These are phyloP conservation scores for Kwoniella sp. DNA, from an alignment of 768 basidiomycete species.

Conservation along the genomic window DNA sequence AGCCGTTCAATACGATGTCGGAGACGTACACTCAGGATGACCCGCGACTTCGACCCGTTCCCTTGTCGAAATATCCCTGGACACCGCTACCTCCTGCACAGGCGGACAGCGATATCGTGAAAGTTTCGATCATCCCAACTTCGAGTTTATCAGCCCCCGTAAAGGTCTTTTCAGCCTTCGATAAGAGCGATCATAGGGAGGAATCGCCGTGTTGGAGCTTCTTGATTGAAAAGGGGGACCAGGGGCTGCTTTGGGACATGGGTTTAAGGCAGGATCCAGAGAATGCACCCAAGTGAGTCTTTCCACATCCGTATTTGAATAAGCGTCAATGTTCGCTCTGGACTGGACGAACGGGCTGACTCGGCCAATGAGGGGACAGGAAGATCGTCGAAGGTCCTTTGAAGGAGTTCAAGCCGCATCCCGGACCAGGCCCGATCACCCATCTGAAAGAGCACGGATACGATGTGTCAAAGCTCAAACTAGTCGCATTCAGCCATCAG, in stretches of 20 bases:
- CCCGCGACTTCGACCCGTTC: constrained; percentile 20
- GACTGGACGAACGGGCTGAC: too few relatives aligned
- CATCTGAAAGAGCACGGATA: constrained; percentile 18
- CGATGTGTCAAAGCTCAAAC: constrained; percentile 23
- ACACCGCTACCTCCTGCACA: constrained; percentile 26
- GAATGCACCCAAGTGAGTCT: constrained; percentile 32
- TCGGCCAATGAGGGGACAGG: background rate
- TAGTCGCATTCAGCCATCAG: constrained; percentile 33
- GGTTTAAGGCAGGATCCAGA: constrained; percentile 33
- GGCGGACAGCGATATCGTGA: constrained; percentile 16
- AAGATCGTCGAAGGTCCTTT: constrained; percentile 19
- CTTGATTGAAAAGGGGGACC: constrained; percentile 29
- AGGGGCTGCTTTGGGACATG: constrained; percentile 33
- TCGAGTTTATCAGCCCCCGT: constrained; percentile 16
- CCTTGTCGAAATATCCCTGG: constrained; percentile 17
- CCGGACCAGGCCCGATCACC: constrained; percentile 26
- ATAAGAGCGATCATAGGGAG: constrained; percentile 21
- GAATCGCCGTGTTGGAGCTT: constrained; percentile 29
- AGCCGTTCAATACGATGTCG: too few relatives aligned
- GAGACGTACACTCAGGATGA: constrained; percentile 25
- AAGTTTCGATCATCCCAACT: constrained; percentile 28
- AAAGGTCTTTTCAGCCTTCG: constrained; percentile 20
- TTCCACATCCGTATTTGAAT: background rate
- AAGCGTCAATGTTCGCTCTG: too few relatives aligned
- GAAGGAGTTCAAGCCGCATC: constrained; percentile 20